A percentile compares a stretch with the other conserved stretches of the same genome.
Evolutionary conservation across 768 basidiomycete species (phyloP).

Genomic region (Mycena capillaripes): DNA sequence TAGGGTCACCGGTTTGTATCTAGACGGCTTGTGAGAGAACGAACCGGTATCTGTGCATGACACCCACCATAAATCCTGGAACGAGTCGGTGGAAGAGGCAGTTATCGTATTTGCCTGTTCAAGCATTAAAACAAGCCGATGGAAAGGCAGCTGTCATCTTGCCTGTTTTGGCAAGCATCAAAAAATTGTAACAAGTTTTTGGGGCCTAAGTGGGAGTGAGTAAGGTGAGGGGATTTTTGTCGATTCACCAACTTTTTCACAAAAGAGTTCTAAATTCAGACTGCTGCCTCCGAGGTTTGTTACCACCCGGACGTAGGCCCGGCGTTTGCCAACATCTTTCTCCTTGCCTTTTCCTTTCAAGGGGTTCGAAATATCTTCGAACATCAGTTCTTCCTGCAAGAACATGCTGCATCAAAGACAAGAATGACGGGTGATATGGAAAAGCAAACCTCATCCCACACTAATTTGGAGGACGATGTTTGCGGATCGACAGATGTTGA

Average conservation of each 20-base stretch:
- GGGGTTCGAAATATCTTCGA: conserved; percentile 89
- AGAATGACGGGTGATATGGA: neutral
- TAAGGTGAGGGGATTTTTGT: no score
- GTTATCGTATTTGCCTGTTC: conserved; percentile 90
- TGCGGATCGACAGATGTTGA: conserved; percentile 91
- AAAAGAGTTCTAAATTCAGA: conserved; percentile 87
- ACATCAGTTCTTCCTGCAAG: conserved; percentile 94
- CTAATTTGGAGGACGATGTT: conserved; percentile 75
- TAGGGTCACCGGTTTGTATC: conserved; percentile 99
- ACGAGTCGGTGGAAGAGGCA: conserved; percentile 93
- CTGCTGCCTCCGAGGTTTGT: conserved; percentile 92
- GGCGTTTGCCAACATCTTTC: conserved; percentile 90
- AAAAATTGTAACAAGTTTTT: conserved; percentile 98
- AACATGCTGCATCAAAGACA: neutral
- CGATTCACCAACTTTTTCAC: conserved; percentile 78
- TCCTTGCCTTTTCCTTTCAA: conserved; percentile 92
- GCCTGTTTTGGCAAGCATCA: conserved; percentile 91
- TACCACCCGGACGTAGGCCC: conserved; percentile 96
- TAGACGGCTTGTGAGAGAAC: conserved; percentile 45
- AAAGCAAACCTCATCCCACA: conserved; percentile 92
- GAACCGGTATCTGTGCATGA: conserved; percentile 3
- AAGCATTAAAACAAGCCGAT: no score
- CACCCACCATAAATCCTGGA: conserved; percentile 92
- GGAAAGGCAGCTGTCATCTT: no score
- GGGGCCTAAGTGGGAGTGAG: conserved; percentile 74